These are phyloP conservation scores for Arxiozyma slooffiae DNA, from an alignment of 1,139 yeast species.

Conservation along the genomic window DNA sequence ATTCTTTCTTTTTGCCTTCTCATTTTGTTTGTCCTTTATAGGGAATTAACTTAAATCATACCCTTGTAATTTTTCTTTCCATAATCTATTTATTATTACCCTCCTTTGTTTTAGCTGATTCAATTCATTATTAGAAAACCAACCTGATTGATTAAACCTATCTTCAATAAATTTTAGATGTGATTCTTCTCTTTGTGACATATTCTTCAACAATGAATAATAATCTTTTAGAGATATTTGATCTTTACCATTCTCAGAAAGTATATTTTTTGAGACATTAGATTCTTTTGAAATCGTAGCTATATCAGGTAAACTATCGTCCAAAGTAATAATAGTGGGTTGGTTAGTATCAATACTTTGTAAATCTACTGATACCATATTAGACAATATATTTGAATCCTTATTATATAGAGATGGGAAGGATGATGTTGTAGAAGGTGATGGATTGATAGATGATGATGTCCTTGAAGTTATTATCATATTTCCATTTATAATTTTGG, in stretches of 20 bases:
- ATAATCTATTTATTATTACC: constrained; percentile 20
- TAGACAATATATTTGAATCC: not conserved
- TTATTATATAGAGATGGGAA: not conserved
- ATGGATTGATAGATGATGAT: not conserved
- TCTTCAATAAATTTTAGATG: constrained; percentile 20
- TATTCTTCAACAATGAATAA: constrained; percentile 17
- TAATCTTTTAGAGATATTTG: constrained; percentile 21
- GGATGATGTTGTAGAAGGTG: not conserved
- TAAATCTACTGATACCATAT: not conserved
- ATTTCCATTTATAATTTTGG: not conserved
- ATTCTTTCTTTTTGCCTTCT: not conserved
- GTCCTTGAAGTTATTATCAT: not conserved
- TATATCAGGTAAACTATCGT: not conserved
- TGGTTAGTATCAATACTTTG: not conserved
- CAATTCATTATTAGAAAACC: constrained; percentile 24
- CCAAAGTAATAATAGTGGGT: constrained; percentile 9
- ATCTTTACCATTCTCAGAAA: constrained; percentile 1
- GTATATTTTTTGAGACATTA: not conserved
- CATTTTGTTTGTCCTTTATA: not conserved
- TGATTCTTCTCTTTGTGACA: constrained; percentile 23
- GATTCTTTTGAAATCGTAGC: constrained; percentile 4
- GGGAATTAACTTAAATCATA: not conserved
- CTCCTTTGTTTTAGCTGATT: constrained; percentile 19
- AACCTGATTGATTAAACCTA: constrained; percentile 20
- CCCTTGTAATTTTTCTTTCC: constrained; percentile 23